Evolutionary conservation across 108 stramenopile genomes (phyloP).

Genomic region (Skeletonema marinoi): DNA sequence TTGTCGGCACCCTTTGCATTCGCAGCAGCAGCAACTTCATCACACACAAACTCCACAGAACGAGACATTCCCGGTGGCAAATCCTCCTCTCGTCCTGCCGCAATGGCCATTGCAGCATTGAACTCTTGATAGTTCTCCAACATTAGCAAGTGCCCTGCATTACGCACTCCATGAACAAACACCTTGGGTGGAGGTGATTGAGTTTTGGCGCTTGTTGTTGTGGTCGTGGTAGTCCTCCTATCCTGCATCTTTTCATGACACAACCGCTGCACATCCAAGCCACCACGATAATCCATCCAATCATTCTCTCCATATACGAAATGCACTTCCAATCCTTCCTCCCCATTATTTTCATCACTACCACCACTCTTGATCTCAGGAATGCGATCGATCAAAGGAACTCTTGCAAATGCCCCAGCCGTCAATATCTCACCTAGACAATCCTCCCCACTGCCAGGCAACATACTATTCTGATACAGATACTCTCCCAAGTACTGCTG

Average conservation of each 20-base stretch:
- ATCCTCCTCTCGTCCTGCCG: slow-evolving; percentile 24
- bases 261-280: slow-evolving; percentile 53
- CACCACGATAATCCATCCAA: slow-evolving; percentile 86
- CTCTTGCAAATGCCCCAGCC: slow-evolving; percentile 58
- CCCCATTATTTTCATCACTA: neutral
- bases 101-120: slow-evolving; percentile 45
- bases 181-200: slow-evolving; percentile 16
- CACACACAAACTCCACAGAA: neutral
- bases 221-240: slow-evolving; percentile 2
- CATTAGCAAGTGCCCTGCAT: neutral
- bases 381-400: slow-evolving; percentile 63
- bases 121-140: slow-evolving; percentile 55
- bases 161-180: neutral
- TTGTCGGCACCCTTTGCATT: too few relatives aligned
- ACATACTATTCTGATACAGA: slow-evolving; percentile 69
- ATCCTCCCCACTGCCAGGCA: slow-evolving; percentile 85
- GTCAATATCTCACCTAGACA: slow-evolving; percentile 64
- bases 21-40: neutral
- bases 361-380: slow-evolving; percentile 56
- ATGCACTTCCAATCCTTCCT: slow-evolving; percentile 48
- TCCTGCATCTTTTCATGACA: slow-evolving; percentile 22
- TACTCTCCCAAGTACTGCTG: slow-evolving; percentile 61
- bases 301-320: slow-evolving; percentile 87
- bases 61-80: slow-evolving; percentile 5
- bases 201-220: slow-evolving; percentile 83